These are phyloP conservation scores for Microsporum canis DNA, from an alignment of 2,329 filamentous ascomycete genomes.

Conservation along the genomic window DNA sequence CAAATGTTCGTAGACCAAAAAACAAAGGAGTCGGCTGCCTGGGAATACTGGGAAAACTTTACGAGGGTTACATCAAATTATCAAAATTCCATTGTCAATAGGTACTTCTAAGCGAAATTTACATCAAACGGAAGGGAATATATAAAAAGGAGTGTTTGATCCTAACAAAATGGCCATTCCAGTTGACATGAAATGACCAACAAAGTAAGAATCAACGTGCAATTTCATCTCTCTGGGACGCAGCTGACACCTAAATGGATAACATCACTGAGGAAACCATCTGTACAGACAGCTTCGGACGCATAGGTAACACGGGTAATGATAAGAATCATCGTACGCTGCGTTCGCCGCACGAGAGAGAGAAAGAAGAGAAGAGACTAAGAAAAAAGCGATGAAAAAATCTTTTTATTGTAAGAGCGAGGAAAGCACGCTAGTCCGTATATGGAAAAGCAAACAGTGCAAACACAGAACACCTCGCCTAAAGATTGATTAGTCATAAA, in stretches of 20 bases:
- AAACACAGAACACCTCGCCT: not conserved
- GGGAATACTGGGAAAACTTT: too few relatives aligned
- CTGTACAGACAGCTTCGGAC: conserved; percentile 33
- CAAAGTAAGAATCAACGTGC: conserved; percentile 52
- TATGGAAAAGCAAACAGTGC: not conserved
- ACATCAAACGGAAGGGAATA: not conserved
- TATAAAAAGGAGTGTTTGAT: conserved; percentile 42
- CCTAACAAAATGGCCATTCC: conserved; percentile 39
- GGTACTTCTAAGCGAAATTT: not conserved
- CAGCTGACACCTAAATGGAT: conserved; percentile 61
- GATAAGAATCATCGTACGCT: conserved; percentile 43
- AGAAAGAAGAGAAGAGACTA: conserved; percentile 41
- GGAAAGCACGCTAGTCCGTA: not conserved
- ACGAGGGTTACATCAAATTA: too few relatives aligned
- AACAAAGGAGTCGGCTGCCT: not conserved
- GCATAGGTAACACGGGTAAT: conserved; percentile 70
- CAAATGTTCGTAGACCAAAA: not conserved
- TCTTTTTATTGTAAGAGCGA: not conserved
- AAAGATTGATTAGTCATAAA: not conserved
- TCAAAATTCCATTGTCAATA: not conserved
- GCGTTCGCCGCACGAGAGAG: conserved; percentile 70
- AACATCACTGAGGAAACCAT: conserved; percentile 32
- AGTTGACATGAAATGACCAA: conserved; percentile 31
- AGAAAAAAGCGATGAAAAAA: conserved; percentile 6
- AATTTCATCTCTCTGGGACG: conserved; percentile 68